Base-by-base conservation (phyloP, 2,329 filamentous ascomycete species). In the Calonectria hongkongensis region DNA sequence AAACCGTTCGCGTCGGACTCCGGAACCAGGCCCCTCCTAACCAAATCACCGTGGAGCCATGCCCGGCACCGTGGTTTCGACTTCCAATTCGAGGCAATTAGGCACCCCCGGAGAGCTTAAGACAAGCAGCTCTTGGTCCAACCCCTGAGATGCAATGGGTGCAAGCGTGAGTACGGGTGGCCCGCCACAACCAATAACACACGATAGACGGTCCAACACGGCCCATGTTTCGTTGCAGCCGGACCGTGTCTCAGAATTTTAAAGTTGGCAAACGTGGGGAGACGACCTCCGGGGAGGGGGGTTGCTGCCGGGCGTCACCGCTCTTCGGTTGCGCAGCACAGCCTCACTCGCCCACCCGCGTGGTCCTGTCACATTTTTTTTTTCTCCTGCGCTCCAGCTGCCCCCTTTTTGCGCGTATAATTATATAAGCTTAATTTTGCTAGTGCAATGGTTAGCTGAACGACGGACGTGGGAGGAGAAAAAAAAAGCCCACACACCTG, bases 341-440 rank as follows among this genome's bases (percentile, higher is more conserved):
- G 66, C 66, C 66, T 50, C 58, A 63, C 13, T 63, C 43, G 58
- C 58, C 58, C 36, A 63, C 25, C 21, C 47, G n/a, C 33, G 21
- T 28, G 50, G 28, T 39, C 54, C 33, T 39, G n/a, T 27, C 54
- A 8, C 30, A 33, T 58, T 36, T 30, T 33, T 58, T 58, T 21
- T 58, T 30, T 15, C 25, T 21, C 16, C 21, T 8, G 15, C 30
- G 25, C 28, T 30, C 12, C 50, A 13, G 2, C 28, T n/a, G 6
- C 6, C 18, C 51, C 18, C 33, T 27, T 33, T 47, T 62, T 41
- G 41, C 62, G 30, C 47, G 62, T 43, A 41, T 66, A 66, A 12
- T 47, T 66, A 12, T 30, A 66, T 54, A 66, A 66, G 64, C 64
- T 66, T 66, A 66, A 48, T 62, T 66, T 47, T 43, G 33, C 43